Evolutionary conservation across 768 basidiomycete genomes (phyloP).

Genomic region (Xerocomus spinulosus): DNA sequence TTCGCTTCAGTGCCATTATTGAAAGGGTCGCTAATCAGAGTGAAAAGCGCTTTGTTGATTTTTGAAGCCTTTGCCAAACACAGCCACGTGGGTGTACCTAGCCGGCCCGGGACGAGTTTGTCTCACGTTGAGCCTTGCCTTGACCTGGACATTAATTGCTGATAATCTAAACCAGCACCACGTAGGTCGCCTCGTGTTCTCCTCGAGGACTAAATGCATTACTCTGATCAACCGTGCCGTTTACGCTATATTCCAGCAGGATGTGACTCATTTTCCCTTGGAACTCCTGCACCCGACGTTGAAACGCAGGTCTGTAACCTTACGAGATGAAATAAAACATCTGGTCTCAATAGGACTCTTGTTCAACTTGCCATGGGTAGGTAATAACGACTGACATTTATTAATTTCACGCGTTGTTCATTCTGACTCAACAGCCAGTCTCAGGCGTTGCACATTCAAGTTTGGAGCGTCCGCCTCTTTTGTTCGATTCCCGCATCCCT

Average conservation of each 20-base stretch:
- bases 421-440: conserved; percentile 5
- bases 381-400: background rate
- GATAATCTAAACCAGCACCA: background rate
- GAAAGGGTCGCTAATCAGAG: too few species aligned
- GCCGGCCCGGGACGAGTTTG: background rate
- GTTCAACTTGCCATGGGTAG: too few species aligned
- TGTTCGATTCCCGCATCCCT: conserved; percentile 1
- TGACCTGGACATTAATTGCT: too few species aligned
- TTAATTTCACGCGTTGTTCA: conserved; percentile 2
- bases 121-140: too few species aligned
- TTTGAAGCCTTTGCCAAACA: conserved; percentile 23
- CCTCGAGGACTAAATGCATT: conserved; percentile 23
- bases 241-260: conserved; percentile 11
- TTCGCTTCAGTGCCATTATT: conserved; percentile 28
- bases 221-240: conserved; percentile 7
- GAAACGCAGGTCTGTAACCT: background rate
- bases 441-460: conserved; percentile 2
- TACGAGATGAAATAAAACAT: background rate
- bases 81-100: conserved; percentile 7
- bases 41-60: conserved; percentile 9
- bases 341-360: too few species aligned
- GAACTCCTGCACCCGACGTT: background rate
- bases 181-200: conserved; percentile 16
- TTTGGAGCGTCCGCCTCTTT: conserved; percentile 1
- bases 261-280: conserved; percentile 5